phyloP scores from a whole-genome alignment of 2,329 filamentous ascomycete species.

The Talaromyces amestolkiae region DNA sequence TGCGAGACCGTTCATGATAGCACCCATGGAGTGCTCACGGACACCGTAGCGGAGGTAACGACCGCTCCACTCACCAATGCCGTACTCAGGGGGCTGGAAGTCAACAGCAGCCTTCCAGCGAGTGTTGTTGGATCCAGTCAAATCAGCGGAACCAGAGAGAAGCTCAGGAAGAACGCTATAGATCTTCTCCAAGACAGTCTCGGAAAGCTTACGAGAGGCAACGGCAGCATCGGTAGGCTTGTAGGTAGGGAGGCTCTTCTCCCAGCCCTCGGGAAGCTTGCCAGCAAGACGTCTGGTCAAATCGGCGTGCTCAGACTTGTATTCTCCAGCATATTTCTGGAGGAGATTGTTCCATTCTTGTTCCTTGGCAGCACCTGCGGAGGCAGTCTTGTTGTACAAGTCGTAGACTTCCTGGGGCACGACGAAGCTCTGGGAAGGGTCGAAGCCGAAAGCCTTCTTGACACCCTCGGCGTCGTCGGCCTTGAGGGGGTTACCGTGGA shows the following conservation, averaged over 20 bases:
- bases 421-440: slow-evolving; percentile 87
- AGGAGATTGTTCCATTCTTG: slow-evolving; percentile 94
- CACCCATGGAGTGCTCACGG: slow-evolving; percentile 53
- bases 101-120: slow-evolving; percentile 95
- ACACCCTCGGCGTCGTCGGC: slow-evolving; percentile 88
- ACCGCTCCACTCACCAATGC: slow-evolving; percentile 84
- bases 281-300: slow-evolving; percentile 75
- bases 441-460: slow-evolving; percentile 94
- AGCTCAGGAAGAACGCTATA: slow-evolving; percentile 82
- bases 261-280: slow-evolving; percentile 92
- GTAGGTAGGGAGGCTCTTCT: slow-evolving; percentile 89
- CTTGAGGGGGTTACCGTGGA: slow-evolving; percentile 96
- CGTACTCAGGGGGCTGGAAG: slow-evolving; percentile 86
- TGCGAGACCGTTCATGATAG: slow-evolving; percentile 69
- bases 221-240: slow-evolving; percentile 79
- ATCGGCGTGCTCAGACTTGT: slow-evolving; percentile 76
- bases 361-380: slow-evolving; percentile 84
- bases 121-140: slow-evolving; percentile 98
- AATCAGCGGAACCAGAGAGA: slow-evolving; percentile 90
- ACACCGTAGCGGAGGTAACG: slow-evolving; percentile 68
- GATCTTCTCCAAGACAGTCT: slow-evolving; percentile 87
- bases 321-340: slow-evolving; percentile 76
- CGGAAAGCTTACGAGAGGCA: slow-evolving; percentile 93
- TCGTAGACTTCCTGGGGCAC: slow-evolving; percentile 96
- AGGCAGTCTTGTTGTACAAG: slow-evolving; percentile 76